Conservation (phyloP, 2,329 filamentous ascomycete species). For the Triangularia verruculosa region DNA sequence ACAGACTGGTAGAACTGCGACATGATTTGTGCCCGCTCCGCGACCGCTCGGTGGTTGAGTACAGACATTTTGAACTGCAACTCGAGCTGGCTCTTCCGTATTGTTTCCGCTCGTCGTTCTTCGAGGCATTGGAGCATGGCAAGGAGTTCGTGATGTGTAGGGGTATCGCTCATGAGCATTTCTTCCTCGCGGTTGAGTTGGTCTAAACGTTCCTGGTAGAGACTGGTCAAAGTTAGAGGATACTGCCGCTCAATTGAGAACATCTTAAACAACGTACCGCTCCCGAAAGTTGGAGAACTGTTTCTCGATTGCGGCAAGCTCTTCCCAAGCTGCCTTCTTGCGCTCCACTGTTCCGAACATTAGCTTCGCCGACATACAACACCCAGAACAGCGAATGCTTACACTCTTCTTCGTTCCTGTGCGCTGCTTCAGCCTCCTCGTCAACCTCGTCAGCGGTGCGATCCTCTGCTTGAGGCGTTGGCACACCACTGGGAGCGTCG, state of each 20-base stretch:
- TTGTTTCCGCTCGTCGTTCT: conserved; percentile 75
- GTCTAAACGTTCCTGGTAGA: conserved; percentile 84
- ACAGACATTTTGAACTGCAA: conserved; percentile 71
- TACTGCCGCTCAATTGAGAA: not conserved
- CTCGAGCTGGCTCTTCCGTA: conserved; percentile 71
- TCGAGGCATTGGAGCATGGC: conserved; percentile 87
- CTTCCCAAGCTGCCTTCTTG: conserved; percentile 76
- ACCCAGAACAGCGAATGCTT: conserved; percentile 32
- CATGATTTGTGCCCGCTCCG: conserved; percentile 80
- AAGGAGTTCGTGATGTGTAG: conserved; percentile 87
- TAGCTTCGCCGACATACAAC: conserved; percentile 6
- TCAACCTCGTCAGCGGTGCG: conserved; percentile 55
- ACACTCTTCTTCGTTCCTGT: conserved; percentile 65
- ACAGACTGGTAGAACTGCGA: conserved; percentile 87
- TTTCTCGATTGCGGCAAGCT: conserved; percentile 76
- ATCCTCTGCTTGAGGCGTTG: conserved; percentile 49
- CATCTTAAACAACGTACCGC: conserved; percentile 51
- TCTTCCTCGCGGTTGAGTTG: conserved; percentile 71
- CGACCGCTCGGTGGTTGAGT: conserved; percentile 71
- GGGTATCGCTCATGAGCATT: conserved; percentile 55
- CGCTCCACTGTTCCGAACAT: conserved; percentile 59
- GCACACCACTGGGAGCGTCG: conserved; percentile 35
- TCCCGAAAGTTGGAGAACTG: conserved; percentile 86
- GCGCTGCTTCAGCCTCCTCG: conserved; percentile 57
- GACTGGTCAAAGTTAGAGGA: conserved; percentile 47